Conservation (phyloP, 2,329 filamentous ascomycete species). For the Lasiodiplodia sp. region DNA sequence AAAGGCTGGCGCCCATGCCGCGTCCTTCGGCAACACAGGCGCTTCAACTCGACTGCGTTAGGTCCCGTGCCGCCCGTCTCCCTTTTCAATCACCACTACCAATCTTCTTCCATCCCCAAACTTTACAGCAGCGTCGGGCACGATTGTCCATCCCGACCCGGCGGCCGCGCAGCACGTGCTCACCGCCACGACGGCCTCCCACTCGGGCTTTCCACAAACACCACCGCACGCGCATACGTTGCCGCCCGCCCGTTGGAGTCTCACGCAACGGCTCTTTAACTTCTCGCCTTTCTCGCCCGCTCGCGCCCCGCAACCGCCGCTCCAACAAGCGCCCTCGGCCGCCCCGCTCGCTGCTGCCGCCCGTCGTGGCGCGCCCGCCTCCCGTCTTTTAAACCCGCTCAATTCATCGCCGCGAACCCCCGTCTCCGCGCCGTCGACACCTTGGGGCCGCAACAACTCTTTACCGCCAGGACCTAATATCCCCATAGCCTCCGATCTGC, state of each 20-base stretch:
- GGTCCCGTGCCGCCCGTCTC: slow-evolving; percentile 8
- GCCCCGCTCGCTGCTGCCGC: slow-evolving; percentile 35
- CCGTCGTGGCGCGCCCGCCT: slow-evolving; percentile 48
- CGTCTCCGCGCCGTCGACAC: slow-evolving; percentile 51
- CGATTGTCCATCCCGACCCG: slow-evolving; percentile 1
- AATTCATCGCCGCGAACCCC: slow-evolving; percentile 64
- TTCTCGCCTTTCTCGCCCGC: slow-evolving; percentile 42
- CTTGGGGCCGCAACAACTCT: slow-evolving; percentile 34
- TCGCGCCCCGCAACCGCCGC: slow-evolving; percentile 33
- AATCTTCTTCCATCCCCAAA: background rate
- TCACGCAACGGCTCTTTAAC: slow-evolving; percentile 52
- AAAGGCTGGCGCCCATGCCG: background rate
- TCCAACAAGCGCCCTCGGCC: background rate
- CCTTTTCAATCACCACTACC: slow-evolving; percentile 24
- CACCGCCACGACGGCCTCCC: slow-evolving; percentile 35
- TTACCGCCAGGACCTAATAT: slow-evolving; percentile 51
- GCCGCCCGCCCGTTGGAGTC: slow-evolving; percentile 44
- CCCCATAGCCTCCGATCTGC: slow-evolving; percentile 43
- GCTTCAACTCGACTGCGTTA: slow-evolving; percentile 14
- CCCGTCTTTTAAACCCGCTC: slow-evolving; percentile 67
- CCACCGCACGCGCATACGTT: slow-evolving; percentile 39
- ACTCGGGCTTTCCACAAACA: slow-evolving; percentile 37
- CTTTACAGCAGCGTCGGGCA: slow-evolving; percentile 10
- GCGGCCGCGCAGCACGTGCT: slow-evolving; percentile 26
- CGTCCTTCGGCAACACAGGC: background rate